phyloP scores from a whole-genome alignment of 495 filamentous ascomycete genomes.

The Neurospora sp. region DNA sequence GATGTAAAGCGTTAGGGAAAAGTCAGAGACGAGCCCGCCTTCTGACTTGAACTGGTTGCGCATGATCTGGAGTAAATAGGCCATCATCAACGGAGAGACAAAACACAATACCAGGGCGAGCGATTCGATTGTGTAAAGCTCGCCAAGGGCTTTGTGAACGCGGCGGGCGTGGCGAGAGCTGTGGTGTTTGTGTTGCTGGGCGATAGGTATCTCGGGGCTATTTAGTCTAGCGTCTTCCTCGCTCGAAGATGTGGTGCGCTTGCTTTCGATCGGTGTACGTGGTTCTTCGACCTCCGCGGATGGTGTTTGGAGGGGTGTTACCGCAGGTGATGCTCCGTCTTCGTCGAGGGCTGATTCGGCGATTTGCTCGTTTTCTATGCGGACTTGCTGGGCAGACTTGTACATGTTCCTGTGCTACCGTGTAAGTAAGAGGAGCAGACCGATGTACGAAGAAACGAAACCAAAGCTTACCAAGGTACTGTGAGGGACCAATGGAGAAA shows the following conservation, averaged over 20 bases:
- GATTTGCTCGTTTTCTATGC: slow-evolving; percentile 34
- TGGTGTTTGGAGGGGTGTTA: not conserved
- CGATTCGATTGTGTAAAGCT: slow-evolving; percentile 67
- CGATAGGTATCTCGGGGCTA: not conserved
- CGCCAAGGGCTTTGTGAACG: slow-evolving; percentile 37
- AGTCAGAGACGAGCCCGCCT: slow-evolving; percentile 70
- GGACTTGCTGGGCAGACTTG: slow-evolving; percentile 59
- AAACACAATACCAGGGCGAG: slow-evolving; percentile 71
- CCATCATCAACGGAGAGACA: slow-evolving; percentile 62
- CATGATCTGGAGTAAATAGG: slow-evolving; percentile 69
- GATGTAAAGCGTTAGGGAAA: slow-evolving; percentile 89
- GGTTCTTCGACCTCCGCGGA: not conserved
- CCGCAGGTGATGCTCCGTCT: slow-evolving; percentile 9
- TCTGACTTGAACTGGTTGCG: slow-evolving; percentile 72
- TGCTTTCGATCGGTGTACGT: not conserved
- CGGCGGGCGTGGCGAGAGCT: not conserved
- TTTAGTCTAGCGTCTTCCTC: not conserved
- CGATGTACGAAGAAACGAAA: not conserved
- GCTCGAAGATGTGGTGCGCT: not conserved
- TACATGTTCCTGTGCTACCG: slow-evolving; percentile 71
- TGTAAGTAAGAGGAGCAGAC: slow-evolving; percentile 5
- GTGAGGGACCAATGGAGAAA: slow-evolving; percentile 93
- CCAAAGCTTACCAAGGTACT: slow-evolving; percentile 64
- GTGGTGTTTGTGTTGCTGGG: not conserved
- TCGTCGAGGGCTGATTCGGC: slow-evolving; percentile 40